Percentiles rank a stretch among this genome's conserved stretches.
These are phyloP conservation scores for Penicillium freii DNA, from an alignment of 2,329 filamentous ascomycete genomes.

Conservation along the genomic window DNA sequence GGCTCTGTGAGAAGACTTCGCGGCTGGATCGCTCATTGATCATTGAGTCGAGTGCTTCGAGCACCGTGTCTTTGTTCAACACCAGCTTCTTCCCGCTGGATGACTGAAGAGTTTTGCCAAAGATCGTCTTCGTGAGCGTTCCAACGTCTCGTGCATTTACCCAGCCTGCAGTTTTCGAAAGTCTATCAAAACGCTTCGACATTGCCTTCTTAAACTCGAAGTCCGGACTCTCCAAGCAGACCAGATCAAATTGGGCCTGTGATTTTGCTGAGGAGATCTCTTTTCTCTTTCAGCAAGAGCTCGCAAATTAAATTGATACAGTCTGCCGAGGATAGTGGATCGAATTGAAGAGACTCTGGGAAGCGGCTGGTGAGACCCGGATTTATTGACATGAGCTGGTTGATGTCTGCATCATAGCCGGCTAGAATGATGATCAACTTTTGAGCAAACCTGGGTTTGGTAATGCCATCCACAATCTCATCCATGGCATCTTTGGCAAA, in stretches of 20 bases:
- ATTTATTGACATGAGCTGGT: slow-evolving; percentile 60
- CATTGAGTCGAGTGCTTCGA: slow-evolving; percentile 17
- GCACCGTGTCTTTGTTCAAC: slow-evolving; percentile 9
- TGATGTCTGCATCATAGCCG: slow-evolving; percentile 66
- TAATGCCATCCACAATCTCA: slow-evolving; percentile 53
- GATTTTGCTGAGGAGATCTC: not conserved
- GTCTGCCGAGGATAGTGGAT: slow-evolving; percentile 42
- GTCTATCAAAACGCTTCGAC: slow-evolving; percentile 36
- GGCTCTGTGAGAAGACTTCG: not conserved
- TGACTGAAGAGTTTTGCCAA: slow-evolving; percentile 32
- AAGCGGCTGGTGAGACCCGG: slow-evolving; percentile 65
- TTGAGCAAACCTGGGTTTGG: slow-evolving; percentile 56
- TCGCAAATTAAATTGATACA: slow-evolving; percentile 49
- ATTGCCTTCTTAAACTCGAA: not conserved
- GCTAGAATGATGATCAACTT: slow-evolving; percentile 68
- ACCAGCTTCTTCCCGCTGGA: slow-evolving; percentile 3
- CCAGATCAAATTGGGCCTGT: not conserved
- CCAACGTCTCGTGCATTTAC: slow-evolving; percentile 64
- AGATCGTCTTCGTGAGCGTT: slow-evolving; percentile 53
- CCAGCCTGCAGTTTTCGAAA: slow-evolving; percentile 54
- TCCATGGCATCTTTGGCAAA: slow-evolving; percentile 59
- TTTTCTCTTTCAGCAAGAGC: slow-evolving; percentile 23
- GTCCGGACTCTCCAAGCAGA: not conserved
- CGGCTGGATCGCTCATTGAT: slow-evolving; percentile 14
- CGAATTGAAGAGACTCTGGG: slow-evolving; percentile 60